Percentiles rank a stretch among this genome's conserved stretches.
These are phyloP conservation scores for Falciphora oryzae DNA, from an alignment of 2,329 filamentous ascomycete species.

Conservation along the genomic window DNA sequence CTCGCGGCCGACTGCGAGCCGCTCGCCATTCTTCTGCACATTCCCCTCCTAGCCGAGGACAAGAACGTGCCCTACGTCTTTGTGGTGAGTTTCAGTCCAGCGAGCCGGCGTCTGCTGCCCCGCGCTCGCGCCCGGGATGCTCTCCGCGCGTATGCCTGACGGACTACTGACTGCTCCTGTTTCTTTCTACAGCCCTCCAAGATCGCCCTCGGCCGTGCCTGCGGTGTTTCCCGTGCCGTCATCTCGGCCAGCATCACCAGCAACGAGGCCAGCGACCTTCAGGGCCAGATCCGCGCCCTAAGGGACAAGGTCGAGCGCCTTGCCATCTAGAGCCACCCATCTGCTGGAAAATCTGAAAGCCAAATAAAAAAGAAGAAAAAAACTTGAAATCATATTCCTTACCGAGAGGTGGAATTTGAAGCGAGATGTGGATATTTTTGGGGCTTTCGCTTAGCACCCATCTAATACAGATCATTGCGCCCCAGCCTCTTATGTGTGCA, in stretches of 20 bases:
- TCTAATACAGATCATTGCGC: neutral
- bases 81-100: constrained; percentile 26
- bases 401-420: constrained; percentile 1
- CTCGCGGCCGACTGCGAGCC: constrained; percentile 85
- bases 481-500: neutral
- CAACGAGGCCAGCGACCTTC: constrained; percentile 85
- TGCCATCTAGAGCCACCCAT: constrained; percentile 63
- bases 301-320: constrained; percentile 96
- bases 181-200: constrained; percentile 36
- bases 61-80: constrained; percentile 63
- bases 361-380: neutral
- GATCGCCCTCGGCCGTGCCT: constrained; percentile 81
- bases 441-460: neutral
- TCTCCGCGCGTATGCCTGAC: neutral
- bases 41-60: constrained; percentile 83
- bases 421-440: neutral
- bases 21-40: constrained; percentile 80
- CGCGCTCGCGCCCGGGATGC: neutral
- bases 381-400: neutral
- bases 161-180: neutral
- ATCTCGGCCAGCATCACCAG: constrained; percentile 86
- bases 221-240: constrained; percentile 81
- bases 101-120: too few species aligned
- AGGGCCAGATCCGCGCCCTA: constrained; percentile 77
- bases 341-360: neutral